Evolutionary conservation across 2,329 filamentous ascomycete genomes (phyloP).

Genomic region (Dryadomyces sulphureus): DNA sequence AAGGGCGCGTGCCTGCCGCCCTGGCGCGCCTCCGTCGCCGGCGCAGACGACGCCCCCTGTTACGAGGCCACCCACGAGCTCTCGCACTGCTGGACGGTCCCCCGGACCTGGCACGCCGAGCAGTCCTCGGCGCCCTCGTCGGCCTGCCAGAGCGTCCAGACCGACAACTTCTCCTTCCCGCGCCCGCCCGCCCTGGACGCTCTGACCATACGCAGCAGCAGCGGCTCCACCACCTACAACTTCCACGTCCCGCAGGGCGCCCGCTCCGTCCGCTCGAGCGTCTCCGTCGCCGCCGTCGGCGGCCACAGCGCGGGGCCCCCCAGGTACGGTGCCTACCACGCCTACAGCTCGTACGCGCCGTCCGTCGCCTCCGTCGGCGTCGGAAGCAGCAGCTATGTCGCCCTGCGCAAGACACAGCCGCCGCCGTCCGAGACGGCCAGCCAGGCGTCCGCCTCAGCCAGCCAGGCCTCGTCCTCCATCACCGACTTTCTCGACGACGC

Average conservation of each 20-base stretch:
- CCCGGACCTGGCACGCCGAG: constrained; percentile 22
- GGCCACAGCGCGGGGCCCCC: background rate
- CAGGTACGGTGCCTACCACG: no score
- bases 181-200: constrained; percentile 13
- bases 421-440: constrained; percentile 10
- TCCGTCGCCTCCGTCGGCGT: background rate
- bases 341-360: constrained; percentile 10
- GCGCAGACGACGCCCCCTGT: constrained; percentile 16
- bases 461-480: constrained; percentile 4
- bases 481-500: constrained; percentile 15
- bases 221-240: constrained; percentile 7
- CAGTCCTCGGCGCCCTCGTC: no score
- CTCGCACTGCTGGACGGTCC: constrained; percentile 36
- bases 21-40: constrained; percentile 28
- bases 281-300: constrained; percentile 10
- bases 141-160: no score
- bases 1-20: constrained; percentile 36
- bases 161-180: constrained; percentile 15
- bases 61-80: constrained; percentile 31
- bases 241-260: constrained; percentile 9
- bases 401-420: constrained; percentile 6
- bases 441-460: constrained; percentile 4
- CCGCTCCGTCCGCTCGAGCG: constrained; percentile 14
- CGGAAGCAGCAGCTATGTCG: constrained; percentile 12
- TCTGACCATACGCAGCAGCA: no score